Base-by-base conservation (phyloP, 805 yeast species). In the Candida succiphila region DNA sequence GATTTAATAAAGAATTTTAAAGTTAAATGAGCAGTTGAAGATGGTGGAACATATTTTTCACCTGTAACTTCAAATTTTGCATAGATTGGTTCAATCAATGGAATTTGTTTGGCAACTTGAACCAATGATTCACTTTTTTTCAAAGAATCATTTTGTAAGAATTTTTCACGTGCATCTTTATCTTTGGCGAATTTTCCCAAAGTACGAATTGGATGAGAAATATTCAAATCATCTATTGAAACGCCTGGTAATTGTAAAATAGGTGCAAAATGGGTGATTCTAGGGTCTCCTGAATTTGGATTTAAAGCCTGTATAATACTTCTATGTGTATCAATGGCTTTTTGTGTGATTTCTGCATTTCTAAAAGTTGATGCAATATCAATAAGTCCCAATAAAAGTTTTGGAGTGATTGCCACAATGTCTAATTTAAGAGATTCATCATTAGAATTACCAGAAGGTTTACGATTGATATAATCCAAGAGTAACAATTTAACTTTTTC, bases 41-140 rank as follows among this genome's bases (percentile, higher is more conserved):
- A 67, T 19, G 95, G 80, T 1, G 87, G 74, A 20, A 83, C 76
- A 21, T 62, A 62, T 13, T 58, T 52, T 61, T 88, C 96, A 23
- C 97, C 97, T 4, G 95, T 89, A 28, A 89, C 95, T 41, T 70
- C 68, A 59, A 86, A 86, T 37, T 72, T 74, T 28, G 94, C 78
- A 33, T 71, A 72, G 20, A 87, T 42, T 13, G 87, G 61, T 46
- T 79, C 74, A 32, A 88, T 56, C 30, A 65, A 57, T 28, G 96
- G 96, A 23, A 87, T 72, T 22, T 67, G 61, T 3, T 69, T 51
- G 1, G 88, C 94, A 37, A 75, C 67, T 17, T 66, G 51, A 35
- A 81, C 54, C 40, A 72, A 56, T 26, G 52, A 52, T 18, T 60
- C 43, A 49, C 69, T 71, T 16, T 51, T 52, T 31, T 75, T 67